Evolutionary conservation across 129 eudicot genomes (phyloP).

Genomic region (Dittrichia graveolens): DNA sequence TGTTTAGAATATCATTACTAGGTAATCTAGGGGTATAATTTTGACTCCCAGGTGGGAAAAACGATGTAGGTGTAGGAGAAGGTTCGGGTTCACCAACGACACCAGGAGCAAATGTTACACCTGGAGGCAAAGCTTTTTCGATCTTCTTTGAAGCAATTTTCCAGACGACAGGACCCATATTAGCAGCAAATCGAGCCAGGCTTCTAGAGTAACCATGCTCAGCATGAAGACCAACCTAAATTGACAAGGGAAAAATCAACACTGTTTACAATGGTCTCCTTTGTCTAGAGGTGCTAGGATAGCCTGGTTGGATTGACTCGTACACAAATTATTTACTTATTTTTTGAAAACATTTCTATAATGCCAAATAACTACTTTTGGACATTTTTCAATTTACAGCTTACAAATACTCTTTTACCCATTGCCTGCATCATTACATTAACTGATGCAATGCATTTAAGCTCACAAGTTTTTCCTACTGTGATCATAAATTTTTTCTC

Average conservation of each 20-base stretch:
- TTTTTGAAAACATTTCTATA: background rate
- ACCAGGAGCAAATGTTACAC: conserved; percentile 63
- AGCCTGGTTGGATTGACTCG: background rate
- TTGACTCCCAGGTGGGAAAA: conserved; percentile 37
- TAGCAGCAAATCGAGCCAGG: conserved; percentile 76
- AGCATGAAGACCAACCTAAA: conserved; percentile 70
- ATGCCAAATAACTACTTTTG: background rate
- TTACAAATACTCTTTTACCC: background rate
- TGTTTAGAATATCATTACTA: conserved; percentile 34
- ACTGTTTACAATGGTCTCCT: background rate
- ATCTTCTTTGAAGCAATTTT: conserved; percentile 64
- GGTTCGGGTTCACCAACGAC: conserved; percentile 56
- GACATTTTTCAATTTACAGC: background rate
- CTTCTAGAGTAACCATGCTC: conserved; percentile 86
- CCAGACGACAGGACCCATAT: conserved; percentile 85
- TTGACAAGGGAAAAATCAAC: conserved; percentile 18
- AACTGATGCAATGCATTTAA: background rate
- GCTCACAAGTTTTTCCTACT: background rate
- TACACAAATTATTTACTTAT: background rate
- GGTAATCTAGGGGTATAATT: conserved; percentile 31
- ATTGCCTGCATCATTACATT: background rate
- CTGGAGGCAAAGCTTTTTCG: conserved; percentile 54
- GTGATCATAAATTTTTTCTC: background rate
- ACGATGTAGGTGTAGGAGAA: conserved; percentile 34
- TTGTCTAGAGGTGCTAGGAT: background rate